Conservation (phyloP, 2,329 filamentous ascomycete species). For the Sporothrix variecibatus region DNA sequence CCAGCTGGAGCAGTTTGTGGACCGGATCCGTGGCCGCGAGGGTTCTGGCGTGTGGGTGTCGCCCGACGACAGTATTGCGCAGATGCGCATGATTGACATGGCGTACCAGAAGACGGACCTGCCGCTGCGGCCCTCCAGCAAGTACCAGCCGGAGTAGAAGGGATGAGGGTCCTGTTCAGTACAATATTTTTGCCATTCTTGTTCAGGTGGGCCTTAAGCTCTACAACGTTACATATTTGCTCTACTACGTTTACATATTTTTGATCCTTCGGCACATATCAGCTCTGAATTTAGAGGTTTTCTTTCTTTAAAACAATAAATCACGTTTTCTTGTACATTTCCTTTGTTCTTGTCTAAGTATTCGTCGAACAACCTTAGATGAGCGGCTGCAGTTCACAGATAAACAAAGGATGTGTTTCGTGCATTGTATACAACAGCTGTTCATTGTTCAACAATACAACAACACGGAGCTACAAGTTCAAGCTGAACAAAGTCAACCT, state of each 20-base stretch:
- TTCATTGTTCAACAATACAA: background rate
- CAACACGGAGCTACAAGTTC: too few relatives aligned
- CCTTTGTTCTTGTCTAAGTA: background rate
- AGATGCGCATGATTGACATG: slow-evolving; percentile 51
- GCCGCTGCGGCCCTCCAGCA: slow-evolving; percentile 31
- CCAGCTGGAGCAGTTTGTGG: slow-evolving; percentile 53
- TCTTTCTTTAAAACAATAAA: background rate
- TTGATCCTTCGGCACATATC: background rate
- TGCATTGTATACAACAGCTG: background rate
- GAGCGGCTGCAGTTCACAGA: background rate
- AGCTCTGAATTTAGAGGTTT: background rate
- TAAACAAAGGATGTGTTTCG: background rate
- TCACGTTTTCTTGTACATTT: background rate
- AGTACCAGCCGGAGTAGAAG: slow-evolving; percentile 19
- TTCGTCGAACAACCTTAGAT: too few relatives aligned
- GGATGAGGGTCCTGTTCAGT: too few relatives aligned
- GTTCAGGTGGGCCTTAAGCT: background rate
- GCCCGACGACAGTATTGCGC: slow-evolving; percentile 45
- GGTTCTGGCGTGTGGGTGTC: slow-evolving; percentile 44
- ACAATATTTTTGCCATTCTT: background rate
- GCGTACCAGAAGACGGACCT: slow-evolving; percentile 45
- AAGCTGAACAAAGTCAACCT: background rate
- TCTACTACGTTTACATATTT: too few relatives aligned
- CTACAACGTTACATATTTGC: background rate
- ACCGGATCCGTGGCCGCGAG: slow-evolving; percentile 44